Evolutionary conservation across 129 eudicot species (phyloP), one percentile per base, ranked within the genome.

Genomic region (Lactuca saligna): DNA sequence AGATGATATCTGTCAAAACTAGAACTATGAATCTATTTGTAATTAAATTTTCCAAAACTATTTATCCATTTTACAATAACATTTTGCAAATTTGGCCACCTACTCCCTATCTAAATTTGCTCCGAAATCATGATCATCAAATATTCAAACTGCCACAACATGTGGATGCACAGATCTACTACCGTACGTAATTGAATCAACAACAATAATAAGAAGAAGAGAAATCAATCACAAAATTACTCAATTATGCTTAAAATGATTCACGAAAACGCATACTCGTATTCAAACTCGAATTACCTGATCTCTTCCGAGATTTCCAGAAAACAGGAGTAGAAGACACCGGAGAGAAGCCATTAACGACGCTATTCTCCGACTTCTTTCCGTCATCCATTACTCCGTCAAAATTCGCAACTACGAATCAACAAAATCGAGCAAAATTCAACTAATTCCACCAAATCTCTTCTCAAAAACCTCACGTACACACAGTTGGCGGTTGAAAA

Each of bases 301-400:
- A 75, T 75, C 96, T 82, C 79, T 69, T 84, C 46, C 98, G 81
- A n/a, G 98, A 91, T 60, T 88, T 86, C 98, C 96, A 91, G 68
- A 88, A 82, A 53, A 82, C 87, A 20, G 91, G 88, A 71, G 97
- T 69, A 44, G 98, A 75, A 69, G 91, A 76, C 8, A 82, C 75
- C 12, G 93, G 85, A 39, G 91, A 78, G 41, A 91, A 88, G 25
- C 94, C 93, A 75, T 85, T 70, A 15, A 91, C 84, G 64, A 78
- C 35, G 39, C 59, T 71, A 63, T 51, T 79, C 73, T 77, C 75
- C 41, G 4, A 57, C 71, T 75, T 33, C 65, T 77, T 73, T 9
- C 48, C 72, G 31, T 72, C 85, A 41, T 80, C 90, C 88, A 88
- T 84, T 51, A 39, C 37, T 65, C 44, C 9, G 54, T 69, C 54